phyloP scores from a whole-genome alignment of 805 yeast genomes.

The Debaryomyces hansenii region DNA sequence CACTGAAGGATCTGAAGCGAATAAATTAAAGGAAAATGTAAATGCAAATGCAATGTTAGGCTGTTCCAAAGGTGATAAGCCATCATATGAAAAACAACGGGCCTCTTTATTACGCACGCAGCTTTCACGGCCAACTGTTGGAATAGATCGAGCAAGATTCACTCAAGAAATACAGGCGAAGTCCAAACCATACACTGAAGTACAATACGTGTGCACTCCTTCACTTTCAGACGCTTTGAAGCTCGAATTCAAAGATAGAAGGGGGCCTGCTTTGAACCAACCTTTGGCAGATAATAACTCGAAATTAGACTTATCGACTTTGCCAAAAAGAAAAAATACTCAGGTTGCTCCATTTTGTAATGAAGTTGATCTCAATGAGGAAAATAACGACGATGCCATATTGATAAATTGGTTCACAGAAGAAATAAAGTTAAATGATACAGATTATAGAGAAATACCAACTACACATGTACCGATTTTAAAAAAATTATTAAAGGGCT shows the following conservation, averaged over 20 bases:
- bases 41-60: too few species aligned
- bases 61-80: not conserved
- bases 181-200: conserved; percentile 8
- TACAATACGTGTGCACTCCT: not conserved
- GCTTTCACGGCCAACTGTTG: not conserved
- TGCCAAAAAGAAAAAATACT: not conserved
- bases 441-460: not conserved
- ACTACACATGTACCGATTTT: not conserved
- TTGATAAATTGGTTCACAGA: conserved; percentile 15
- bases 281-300: conserved; percentile 9
- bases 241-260: conserved; percentile 9
- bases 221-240: conserved; percentile 4
- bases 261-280: conserved; percentile 11
- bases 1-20: not conserved
- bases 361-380: conserved; percentile 7
- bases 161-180: conserved; percentile 2
- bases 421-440: conserved; percentile 11
- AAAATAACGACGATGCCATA: conserved; percentile 1
- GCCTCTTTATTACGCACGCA: not conserved
- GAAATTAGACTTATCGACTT: conserved; percentile 5
- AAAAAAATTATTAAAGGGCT: not conserved
- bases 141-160: not conserved
- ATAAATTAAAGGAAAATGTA: not conserved
- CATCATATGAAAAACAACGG: not conserved
- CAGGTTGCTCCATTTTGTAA: conserved; percentile 15